Base-by-base conservation (phyloP, 202 grass and related monocot species). In the Eragrostis tef region DNA sequence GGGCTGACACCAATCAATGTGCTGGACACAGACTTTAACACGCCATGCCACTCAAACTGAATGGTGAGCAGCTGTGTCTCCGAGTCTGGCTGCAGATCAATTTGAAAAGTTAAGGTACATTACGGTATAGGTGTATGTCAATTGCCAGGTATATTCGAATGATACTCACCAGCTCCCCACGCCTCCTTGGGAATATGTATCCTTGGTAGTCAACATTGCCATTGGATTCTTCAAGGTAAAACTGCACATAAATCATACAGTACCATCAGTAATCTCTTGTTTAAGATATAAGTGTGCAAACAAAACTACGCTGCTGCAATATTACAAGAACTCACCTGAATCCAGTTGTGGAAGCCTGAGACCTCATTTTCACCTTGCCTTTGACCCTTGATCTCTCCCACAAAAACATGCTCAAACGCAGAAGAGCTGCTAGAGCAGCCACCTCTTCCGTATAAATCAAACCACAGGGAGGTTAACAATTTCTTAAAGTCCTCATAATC, bases 11-110 rank as follows among this genome's bases (percentile, higher is more conserved):
- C 92, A 84, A 97, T 80, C 75, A 92, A 83, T 75, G 79, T 82
- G 82, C 88, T 94, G 19, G 94, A 94, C 52, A 94, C 86, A 56
- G 94, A 94, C 84, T 92, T 97, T 68, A 97, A 70, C 66, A 94
- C 76, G 39, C 92, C 88, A 67, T 89, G 87, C 94, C 90, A 94
- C 65, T 94, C 88, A 65, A 97, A 97, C 71, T 94, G 94, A 79
- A 92, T n/a, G 36, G 92, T 92, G 29, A 97, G 81, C 66, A 92
- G 74, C 79, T 94, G 94, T 31, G 85, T 87, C 75, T 91, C 78
- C 26, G 78, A 77, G 68, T 91, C 81, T 69, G 84, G 87, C 89
- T 86, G 81, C 84, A 89, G 31, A 75, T 74, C 58, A 77, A 70
- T 6, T 58, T 8, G 13, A 68, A 59, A 67, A 31, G 34, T 70